Base-by-base conservation (phyloP, 192 early-diverging fungal genomes). In the Coemansia sp. region DNA sequence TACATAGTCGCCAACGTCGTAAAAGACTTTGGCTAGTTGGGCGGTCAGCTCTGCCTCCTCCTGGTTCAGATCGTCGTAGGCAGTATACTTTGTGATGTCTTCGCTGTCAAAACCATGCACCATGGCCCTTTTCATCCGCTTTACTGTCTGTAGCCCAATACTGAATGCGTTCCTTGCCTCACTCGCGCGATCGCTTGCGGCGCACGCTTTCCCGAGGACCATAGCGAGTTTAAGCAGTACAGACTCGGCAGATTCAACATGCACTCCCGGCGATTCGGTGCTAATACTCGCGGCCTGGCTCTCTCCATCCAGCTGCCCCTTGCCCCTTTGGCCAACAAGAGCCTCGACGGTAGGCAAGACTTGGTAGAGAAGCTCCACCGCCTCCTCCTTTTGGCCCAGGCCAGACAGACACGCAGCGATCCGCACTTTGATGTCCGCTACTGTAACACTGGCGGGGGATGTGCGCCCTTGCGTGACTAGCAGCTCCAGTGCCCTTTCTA, bases 111-210 rank as follows among this genome's bases (percentile, higher is more conserved):
- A 79, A 35, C 43, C 57, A 11, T 14, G 41, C 11, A 52, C 53
- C 6, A 72, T 57, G 15, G 37, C 37, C 52, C 50, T 55, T 44
- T 79, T 79, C 50, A 72, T 60, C 35, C 27, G 44, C 52, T 66
- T 68, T 19, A 70, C 56, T 2, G 67, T 67, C 55, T 69, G 70
- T 2, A 79, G 48, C 10, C 76, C 76, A 38, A 60, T 56, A 32
- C 55, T 55, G 15, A 57, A 69, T 12, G 43, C 60, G 14, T 42
- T 40, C 12, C 61, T 64, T 4, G 67, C 76, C 22, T 63, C 56
- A 19, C 56, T 58, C 3, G 56, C 34, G 2, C 54, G 48, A 1
- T 53, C 63, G 8, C 15, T 24, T 11, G 56, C 63, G 2, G 24
- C 34, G 21, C 57, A 79, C n/a, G 48, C 38, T 3, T 46, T 19